Evolutionary conservation across 768 basidiomycete genomes (phyloP).

Genomic region (Rubroboletus pulcherrimus): DNA sequence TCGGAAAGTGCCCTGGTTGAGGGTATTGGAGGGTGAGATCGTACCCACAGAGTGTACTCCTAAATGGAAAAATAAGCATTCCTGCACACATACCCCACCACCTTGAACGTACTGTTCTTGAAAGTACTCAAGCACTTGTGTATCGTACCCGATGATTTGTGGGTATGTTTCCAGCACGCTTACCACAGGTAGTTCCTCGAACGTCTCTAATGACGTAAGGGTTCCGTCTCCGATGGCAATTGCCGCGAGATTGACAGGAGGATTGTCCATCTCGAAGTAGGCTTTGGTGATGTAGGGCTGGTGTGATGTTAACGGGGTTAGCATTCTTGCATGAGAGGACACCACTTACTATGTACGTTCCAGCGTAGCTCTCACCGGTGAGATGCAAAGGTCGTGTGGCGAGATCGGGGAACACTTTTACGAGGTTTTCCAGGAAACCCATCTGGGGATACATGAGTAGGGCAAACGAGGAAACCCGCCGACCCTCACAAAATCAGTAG

Average conservation of each 20-base stretch:
- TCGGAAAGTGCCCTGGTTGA: slow-evolving; percentile 49
- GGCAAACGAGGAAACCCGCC: slow-evolving; percentile 51
- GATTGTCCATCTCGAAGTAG: slow-evolving; percentile 55
- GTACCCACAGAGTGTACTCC: slow-evolving; percentile 59
- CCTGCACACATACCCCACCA: no score
- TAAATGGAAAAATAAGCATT: slow-evolving; percentile 24
- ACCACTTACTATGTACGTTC: slow-evolving; percentile 55
- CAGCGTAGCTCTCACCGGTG: slow-evolving; percentile 73
- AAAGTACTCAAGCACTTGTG: slow-evolving; percentile 65
- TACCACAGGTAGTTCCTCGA: slow-evolving; percentile 53
- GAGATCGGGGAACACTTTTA: slow-evolving; percentile 68
- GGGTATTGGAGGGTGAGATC: slow-evolving; percentile 69
- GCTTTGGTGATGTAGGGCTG: slow-evolving; percentile 74
- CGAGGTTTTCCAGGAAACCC: slow-evolving; percentile 65
- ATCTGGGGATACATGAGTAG: slow-evolving; percentile 39
- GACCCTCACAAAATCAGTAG: no score
- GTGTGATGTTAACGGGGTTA: slow-evolving; percentile 21
- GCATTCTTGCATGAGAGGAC: slow-evolving; percentile 25
- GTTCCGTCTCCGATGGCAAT: slow-evolving; percentile 68
- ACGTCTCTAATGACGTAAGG: slow-evolving; percentile 45
- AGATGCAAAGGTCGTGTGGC: slow-evolving; percentile 61
- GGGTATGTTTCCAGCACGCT: slow-evolving; percentile 51
- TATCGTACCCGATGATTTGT: slow-evolving; percentile 44
- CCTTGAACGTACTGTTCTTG: slow-evolving; percentile 51
- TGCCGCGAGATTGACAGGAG: slow-evolving; percentile 62